Evolutionary conservation across 768 basidiomycete genomes (phyloP).

Genomic region (Auricularia auricula-judae): DNA sequence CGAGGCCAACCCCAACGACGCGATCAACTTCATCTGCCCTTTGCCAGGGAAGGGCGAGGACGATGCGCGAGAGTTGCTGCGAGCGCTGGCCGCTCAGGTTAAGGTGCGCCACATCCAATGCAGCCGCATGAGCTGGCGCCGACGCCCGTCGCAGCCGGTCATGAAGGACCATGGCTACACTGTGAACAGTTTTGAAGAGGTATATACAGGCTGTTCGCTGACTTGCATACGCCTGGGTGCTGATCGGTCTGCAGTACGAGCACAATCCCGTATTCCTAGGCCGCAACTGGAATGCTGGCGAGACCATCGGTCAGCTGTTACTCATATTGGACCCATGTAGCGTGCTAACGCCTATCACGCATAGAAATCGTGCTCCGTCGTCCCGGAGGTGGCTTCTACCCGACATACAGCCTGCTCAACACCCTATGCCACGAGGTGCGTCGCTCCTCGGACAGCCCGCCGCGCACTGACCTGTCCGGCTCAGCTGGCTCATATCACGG

Average conservation of each 20-base stretch:
- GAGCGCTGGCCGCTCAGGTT: constrained; percentile 75
- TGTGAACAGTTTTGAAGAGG: constrained; percentile 78
- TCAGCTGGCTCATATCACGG: constrained; percentile 78
- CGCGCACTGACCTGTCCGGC: neutral
- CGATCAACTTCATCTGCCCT: constrained; percentile 65
- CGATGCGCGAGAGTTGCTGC: constrained; percentile 58
- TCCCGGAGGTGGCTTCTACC: constrained; percentile 46
- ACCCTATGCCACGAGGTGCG: constrained; percentile 76
- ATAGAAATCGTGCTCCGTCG: constrained; percentile 67
- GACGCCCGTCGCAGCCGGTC: constrained; percentile 29
- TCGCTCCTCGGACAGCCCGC: constrained; percentile 1
- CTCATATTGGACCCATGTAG: constrained; percentile 5
- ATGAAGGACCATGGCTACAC: constrained; percentile 72
- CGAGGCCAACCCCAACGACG: constrained; percentile 62
- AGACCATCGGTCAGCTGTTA: constrained; percentile 49
- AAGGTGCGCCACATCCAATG: constrained; percentile 14
- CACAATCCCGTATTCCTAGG: constrained; percentile 70
- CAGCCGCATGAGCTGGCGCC: neutral
- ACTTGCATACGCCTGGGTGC: neutral
- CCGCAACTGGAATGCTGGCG: constrained; percentile 77
- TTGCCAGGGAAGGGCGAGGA: constrained; percentile 40
- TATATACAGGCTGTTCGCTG: constrained; percentile 17
- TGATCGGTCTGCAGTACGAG: constrained; percentile 45
- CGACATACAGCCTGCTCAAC: constrained; percentile 60
- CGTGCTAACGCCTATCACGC: neutral